phyloP scores from a whole-genome alignment of 768 basidiomycete species.

The Mycena rebaudengoi region DNA sequence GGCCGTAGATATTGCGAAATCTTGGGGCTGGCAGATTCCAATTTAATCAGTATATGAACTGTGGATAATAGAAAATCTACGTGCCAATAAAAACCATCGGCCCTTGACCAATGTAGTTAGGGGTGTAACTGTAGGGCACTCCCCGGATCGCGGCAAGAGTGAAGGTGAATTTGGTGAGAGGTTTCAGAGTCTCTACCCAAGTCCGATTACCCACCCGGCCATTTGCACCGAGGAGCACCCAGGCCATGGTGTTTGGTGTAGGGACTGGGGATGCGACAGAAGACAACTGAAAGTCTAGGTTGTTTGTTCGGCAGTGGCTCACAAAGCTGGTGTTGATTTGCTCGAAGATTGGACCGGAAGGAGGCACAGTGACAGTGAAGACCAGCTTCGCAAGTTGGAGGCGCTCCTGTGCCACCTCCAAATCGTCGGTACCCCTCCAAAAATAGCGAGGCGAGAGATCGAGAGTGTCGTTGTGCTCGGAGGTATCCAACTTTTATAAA shows the following conservation, averaged over 20 bases:
- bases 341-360: background rate
- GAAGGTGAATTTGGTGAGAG: background rate
- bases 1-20: background rate
- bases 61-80: background rate
- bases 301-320: background rate
- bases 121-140: background rate
- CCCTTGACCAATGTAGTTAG: background rate
- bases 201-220: no score
- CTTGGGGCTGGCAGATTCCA: background rate
- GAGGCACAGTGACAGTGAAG: background rate
- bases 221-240: background rate
- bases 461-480: background rate
- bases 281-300: background rate
- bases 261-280: background rate
- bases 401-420: background rate
- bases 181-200: background rate
- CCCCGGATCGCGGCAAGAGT: background rate
- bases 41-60: no score
- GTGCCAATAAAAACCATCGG: background rate
- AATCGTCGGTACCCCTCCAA: background rate
- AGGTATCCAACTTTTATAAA: background rate
- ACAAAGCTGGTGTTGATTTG: background rate
- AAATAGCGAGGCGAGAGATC: background rate
- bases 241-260: background rate
- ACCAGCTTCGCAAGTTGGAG: background rate